A percentile compares a stretch with the other conserved stretches of the same genome.
phyloP scores from a whole-genome alignment of 805 yeast genomes.

The Teunomyces panamensis region DNA sequence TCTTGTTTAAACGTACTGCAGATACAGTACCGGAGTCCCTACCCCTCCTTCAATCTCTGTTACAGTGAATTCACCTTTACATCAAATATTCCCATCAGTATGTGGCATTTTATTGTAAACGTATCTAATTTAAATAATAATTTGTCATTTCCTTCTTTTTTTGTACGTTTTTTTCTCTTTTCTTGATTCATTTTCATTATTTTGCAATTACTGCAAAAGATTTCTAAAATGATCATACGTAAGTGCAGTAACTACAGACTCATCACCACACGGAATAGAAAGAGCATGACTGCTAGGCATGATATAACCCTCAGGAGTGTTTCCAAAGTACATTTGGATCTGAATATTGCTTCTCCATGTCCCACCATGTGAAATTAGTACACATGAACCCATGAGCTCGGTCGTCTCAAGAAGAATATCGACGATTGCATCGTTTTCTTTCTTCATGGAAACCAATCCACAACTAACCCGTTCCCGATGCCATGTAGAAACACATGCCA shows the following conservation, averaged over 20 bases:
- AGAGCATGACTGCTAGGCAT: not conserved
- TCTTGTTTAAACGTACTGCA: too few relatives aligned
- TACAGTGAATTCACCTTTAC: too few relatives aligned
- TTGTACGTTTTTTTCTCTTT: not conserved
- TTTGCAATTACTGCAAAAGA: not conserved
- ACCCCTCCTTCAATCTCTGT: too few relatives aligned
- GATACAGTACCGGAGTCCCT: too few relatives aligned
- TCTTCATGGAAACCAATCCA: not conserved
- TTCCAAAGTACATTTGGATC: not conserved
- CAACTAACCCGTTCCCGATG: not conserved
- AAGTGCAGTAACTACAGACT: not conserved
- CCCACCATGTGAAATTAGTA: not conserved
- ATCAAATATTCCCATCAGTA: too few relatives aligned
- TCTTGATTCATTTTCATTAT: not conserved
- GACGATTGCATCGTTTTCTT: not conserved
- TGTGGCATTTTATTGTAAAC: too few relatives aligned
- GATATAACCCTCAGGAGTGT: not conserved
- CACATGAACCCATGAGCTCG: not conserved
- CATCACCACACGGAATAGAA: not conserved
- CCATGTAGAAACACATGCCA: constrained; percentile 1
- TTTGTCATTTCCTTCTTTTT: not conserved
- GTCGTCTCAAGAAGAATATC: not conserved
- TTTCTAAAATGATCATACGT: not conserved
- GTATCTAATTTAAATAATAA: too few relatives aligned
- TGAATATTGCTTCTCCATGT: not conserved